Evolutionary conservation across 768 basidiomycete species (phyloP), one percentile per base, ranked within the genome.

Genomic region (Mrakia frigida): DNA sequence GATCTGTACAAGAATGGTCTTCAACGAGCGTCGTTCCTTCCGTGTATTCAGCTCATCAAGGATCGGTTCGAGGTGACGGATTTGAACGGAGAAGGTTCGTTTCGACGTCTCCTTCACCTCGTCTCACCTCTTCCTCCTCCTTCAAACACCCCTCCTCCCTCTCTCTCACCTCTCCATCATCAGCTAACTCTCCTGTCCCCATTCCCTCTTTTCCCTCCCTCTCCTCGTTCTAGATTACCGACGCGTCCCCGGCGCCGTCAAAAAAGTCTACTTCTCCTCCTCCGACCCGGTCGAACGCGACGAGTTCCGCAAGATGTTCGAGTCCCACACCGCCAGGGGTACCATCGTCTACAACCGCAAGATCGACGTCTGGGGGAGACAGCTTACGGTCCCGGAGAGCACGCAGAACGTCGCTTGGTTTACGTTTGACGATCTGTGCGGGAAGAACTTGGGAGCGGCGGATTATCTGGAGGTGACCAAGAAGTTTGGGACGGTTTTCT

Each of bases 1-100:
- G 93, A 98, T 41, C 86, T 99, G 0, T 99, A 99, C 86, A 95
- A 96, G 88, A 98, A 98, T 79, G 97, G 97, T 0, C 97, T 99
- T 60, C 97, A 99, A 82, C 88, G 97, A 4, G 88, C 91, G 6
- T 95, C 93, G 81, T 99, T 99, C 84, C 82, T 98, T 65, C 97
- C 97, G 14, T 90, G 94, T 37, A 98, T 99, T 77, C 92, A 98
- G 68, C 87, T 98, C 39, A 88, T 99, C 79, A 98, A 97, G 85
- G 84, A 88, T 0, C 89, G 87, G 21, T 94, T 97, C 78, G 88
- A 91, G 68, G 90, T 98, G 21, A 92, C 91, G 0, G 94, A 98
- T 83, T 88, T 99, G 35, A 91, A 98, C 83, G 77, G 77, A 28
- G 73, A 78, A 3, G 76, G 76, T 77, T 25, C 43, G 70, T 39